Evolutionary conservation across 306 rosid genomes (phyloP).

Genomic region (Prunus mira): DNA sequence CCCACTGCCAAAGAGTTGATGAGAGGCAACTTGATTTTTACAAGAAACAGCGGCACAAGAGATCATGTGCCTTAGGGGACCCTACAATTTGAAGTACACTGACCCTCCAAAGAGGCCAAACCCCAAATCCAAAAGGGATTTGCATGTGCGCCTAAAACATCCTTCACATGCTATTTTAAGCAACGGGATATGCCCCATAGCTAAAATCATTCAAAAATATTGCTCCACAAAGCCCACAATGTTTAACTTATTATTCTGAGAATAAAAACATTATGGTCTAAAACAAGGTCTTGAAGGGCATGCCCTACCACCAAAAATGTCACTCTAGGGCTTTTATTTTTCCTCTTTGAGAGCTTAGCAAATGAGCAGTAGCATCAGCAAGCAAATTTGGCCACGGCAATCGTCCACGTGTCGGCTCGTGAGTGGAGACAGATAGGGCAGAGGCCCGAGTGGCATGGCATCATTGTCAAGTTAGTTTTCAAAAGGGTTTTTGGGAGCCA

Average conservation of each 20-base stretch:
- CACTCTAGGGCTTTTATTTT: constrained; percentile 9
- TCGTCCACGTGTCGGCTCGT: constrained; percentile 27
- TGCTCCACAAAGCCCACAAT: not conserved
- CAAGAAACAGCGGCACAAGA: constrained; percentile 8
- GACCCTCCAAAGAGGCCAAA: constrained; percentile 16
- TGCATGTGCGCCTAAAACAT: constrained; percentile 54
- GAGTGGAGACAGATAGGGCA: constrained; percentile 7
- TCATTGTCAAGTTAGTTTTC: constrained; percentile 18
- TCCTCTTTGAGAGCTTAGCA: constrained; percentile 25
- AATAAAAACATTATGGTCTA: constrained; percentile 24
- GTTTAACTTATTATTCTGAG: not conserved
- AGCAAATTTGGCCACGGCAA: constrained; percentile 38
- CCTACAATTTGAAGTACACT: constrained; percentile 60
- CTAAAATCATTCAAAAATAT: not conserved
- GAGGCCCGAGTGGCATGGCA: constrained; percentile 25
- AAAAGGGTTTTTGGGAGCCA: constrained; percentile 17
- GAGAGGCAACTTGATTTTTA: constrained; percentile 19
- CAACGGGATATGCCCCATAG: not conserved
- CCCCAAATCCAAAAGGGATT: constrained; percentile 22
- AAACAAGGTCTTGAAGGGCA: constrained; percentile 22
- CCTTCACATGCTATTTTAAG: constrained; percentile 35
- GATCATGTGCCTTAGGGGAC: constrained; percentile 50
- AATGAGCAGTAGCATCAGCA: not conserved
- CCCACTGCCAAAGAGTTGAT: constrained; percentile 17
- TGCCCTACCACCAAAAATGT: constrained; percentile 7